Evolutionary conservation across 345 rosid genomes (phyloP), one percentile per base, ranked within the genome.

Genomic region (Eucalyptus marginata): DNA sequence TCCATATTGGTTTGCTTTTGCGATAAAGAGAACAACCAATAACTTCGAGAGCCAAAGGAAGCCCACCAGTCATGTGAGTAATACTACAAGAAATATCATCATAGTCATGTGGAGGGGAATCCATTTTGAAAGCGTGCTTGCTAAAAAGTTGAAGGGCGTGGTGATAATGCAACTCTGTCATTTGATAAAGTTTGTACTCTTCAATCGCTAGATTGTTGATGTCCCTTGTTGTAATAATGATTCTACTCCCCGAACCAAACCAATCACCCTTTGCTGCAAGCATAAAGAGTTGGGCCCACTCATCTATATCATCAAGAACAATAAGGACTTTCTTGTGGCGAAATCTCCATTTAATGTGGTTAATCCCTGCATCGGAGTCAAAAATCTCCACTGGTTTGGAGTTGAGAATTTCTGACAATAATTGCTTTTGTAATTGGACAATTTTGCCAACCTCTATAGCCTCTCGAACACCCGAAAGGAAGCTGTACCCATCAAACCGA

Each of bases 181-280:
- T 62, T 62, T 29, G 16, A 62, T 12, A 62, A 13, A 13, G 0
- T 62, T 29, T 62, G 4, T 27, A 62, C 18, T 62, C 33, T 29
- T 62, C 8, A 1, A 58, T 58, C 0, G 14, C n/a, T 0, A 58
- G 0, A 58, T 8, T 24, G 66, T 58, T 58, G n/a, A 0, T 58
- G 13, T 25, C 66, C 66, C 66, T 25, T 2, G 66, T 58, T 11
- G 66, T 58, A 58, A 58, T 58, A 10, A 58, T 58, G n/a, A 58
- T 25, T 58, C 66, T 58, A 3, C 66, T 58, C n/a, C 66, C 15
- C 6, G 0, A 1, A 58, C 66, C 15, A 58, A 58, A 58, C n/a
- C 66, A 58, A 10, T 58, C 14, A 58, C 64, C 13, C 64, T 25
- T 58, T 58, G 29, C 64, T 58, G 64, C 64, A 58, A 58, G 13